Percentiles rank a stretch among this genome's conserved stretches.
Evolutionary conservation across 2,329 filamentous ascomycete species (phyloP).

Genomic region (Paecilomyces sp.): DNA sequence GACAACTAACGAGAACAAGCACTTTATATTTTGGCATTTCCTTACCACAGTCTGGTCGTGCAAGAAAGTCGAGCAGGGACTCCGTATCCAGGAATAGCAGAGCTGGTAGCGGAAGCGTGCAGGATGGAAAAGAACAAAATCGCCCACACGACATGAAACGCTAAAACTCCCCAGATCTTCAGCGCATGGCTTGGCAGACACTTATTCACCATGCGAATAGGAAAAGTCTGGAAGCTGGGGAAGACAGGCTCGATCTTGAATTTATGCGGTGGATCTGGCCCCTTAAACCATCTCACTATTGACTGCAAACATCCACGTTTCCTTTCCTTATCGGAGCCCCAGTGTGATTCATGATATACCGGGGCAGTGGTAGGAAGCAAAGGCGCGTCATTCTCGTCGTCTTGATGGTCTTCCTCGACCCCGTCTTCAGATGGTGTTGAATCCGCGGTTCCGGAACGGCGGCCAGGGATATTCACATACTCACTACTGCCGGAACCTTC

Average conservation of each 20-base stretch:
- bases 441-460: neutral
- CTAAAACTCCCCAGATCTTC: slow-evolving; percentile 19
- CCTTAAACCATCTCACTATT: slow-evolving; percentile 17
- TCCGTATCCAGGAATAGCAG: slow-evolving; percentile 25
- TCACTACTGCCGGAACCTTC: neutral
- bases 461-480: neutral
- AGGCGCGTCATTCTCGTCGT: neutral
- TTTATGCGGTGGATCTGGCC: slow-evolving; percentile 22
- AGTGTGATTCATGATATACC: neutral
- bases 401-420: neutral
- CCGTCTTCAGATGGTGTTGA: neutral
- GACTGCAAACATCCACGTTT: neutral
- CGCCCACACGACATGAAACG: slow-evolving; percentile 22
- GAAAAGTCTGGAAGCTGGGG: slow-evolving; percentile 24
- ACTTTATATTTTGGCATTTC: neutral
- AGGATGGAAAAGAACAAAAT: slow-evolving; percentile 24
- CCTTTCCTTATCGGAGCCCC: neutral
- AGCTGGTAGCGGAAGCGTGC: slow-evolving; percentile 21
- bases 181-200: slow-evolving; percentile 16
- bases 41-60: slow-evolving; percentile 30
- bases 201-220: slow-evolving; percentile 22
- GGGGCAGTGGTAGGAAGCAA: neutral
- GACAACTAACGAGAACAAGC: neutral
- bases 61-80: slow-evolving; percentile 28
- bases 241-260: slow-evolving; percentile 29